Base-by-base conservation (phyloP, 306 rosid genomes). In the Abrus precatorius region DNA sequence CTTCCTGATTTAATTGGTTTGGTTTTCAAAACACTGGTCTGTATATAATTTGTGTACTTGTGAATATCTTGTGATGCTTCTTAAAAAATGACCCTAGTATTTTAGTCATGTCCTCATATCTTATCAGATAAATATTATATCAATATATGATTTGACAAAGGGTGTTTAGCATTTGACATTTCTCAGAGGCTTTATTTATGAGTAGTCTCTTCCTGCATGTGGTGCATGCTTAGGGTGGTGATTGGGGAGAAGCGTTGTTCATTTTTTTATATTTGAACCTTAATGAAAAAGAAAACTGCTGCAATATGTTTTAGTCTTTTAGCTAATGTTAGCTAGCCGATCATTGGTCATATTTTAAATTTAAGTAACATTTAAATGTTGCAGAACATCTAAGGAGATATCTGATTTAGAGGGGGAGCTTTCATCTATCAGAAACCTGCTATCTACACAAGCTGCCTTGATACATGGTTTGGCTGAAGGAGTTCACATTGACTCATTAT, bases 391-490 rank as follows among this genome's bases (percentile, higher is more conserved):
- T 32, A 96, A 93, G 84, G 99, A 96, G 86, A 93, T 96, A 85
- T 96, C 99, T 2, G 99, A 96, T 84, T 84, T 96, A 66, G 99
- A 93, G 56, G 97, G 96, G 67, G 97, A 96, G 84, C 99, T 96
- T 81, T 96, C 97, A 1, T 93, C 99, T 40, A 93, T 96, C 80
- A 90, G 98, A 86, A 96, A 89, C 87, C 94, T 96, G 82, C 90
- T 96, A 53, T 96, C 99, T 50, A 96, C 98, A 45, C 99, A 93
- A 89, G 97, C 98, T 85, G 87, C 97, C 65, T 84, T 96, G 80
- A 96, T 93, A 89, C 99, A 87, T 86, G 97, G 93, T 86, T 87
- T 96, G 78, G 94, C 99, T 57, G 99, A 93, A 80, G 98, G 99
- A 61, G 93, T 93, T 75, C 88, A 89, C 59, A 65, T 93, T 8